phyloP scores from a whole-genome alignment of 2,329 filamentous ascomycete species.

The Blumeriella jaapii region DNA sequence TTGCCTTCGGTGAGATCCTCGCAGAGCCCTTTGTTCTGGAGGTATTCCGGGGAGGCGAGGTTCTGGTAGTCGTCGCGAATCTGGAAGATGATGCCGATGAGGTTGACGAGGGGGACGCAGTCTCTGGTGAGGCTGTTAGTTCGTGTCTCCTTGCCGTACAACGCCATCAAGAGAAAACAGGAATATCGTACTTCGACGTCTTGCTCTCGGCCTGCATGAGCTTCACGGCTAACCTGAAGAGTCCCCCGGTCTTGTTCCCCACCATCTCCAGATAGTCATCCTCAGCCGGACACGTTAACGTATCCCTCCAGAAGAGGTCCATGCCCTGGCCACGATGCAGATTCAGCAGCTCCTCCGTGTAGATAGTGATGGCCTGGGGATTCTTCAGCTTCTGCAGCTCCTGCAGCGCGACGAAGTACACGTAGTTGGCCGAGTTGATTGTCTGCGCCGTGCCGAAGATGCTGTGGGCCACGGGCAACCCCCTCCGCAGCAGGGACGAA shows the following conservation, averaged over 20 bases:
- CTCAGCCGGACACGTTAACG: slow-evolving; percentile 70
- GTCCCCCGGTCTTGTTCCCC: slow-evolving; percentile 76
- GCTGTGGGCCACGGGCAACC: slow-evolving; percentile 69
- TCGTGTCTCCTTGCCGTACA: too few species aligned
- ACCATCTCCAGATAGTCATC: slow-evolving; percentile 95
- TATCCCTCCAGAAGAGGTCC: slow-evolving; percentile 86
- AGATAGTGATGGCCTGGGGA: slow-evolving; percentile 55
- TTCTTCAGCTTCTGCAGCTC: slow-evolving; percentile 63
- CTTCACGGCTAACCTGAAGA: slow-evolving; percentile 76
- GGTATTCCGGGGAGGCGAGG: slow-evolving; percentile 63
- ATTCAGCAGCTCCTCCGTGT: slow-evolving; percentile 72
- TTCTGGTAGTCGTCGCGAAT: slow-evolving; percentile 94
- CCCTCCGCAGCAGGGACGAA: slow-evolving; percentile 61
- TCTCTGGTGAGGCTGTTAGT: slow-evolving; percentile 34
- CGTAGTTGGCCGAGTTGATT: slow-evolving; percentile 83
- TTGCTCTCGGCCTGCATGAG: slow-evolving; percentile 70
- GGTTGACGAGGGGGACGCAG: slow-evolving; percentile 74
- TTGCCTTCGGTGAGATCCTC: slow-evolving; percentile 96
- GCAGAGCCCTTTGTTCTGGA: slow-evolving; percentile 81
- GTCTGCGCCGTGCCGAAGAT: slow-evolving; percentile 82
- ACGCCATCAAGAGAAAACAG: background rate
- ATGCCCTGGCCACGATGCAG: slow-evolving; percentile 81
- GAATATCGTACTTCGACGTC: slow-evolving; percentile 29
- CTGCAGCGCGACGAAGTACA: slow-evolving; percentile 71
- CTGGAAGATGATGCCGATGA: slow-evolving; percentile 78